Base-by-base conservation (phyloP, 1,284 basidiomycete genomes). In the Cryptococcus jaspeensis region DNA sequence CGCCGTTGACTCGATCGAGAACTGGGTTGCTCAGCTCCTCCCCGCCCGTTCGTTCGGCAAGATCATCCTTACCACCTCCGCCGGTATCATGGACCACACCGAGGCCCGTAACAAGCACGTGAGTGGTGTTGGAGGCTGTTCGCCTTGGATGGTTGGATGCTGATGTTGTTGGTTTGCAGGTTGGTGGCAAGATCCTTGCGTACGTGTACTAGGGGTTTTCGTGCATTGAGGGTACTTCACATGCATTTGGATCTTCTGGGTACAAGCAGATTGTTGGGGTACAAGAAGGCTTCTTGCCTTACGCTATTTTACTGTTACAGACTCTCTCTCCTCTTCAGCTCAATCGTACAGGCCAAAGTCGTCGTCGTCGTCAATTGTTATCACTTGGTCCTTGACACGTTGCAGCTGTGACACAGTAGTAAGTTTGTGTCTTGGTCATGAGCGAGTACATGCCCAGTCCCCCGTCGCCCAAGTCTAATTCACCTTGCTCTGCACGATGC, bases 81-180 rank as follows among this genome's bases (percentile, higher is more conserved):
- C 93, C 51, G 96, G 96, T 72, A 99, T 99, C 81, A 86, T 99
- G 78, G 95, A 99, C 82, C 96, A 99, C 81, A 92, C 97, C 80
- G 95, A 99, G 84, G 96, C 96, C 56, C 88, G 95, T 82, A 88
- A 94, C 77, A 99, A 98, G 84, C 95, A 98, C 82, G 87, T 75
- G 53, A 70, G 73, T 65, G 12, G 40, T 28, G 12, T 12, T n/a
- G 7, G 11, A 32, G 5, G 9, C 28, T 32, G 28, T 44, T 36
- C 15, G 23, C 4, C 28, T n/a, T 15, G 16, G 18, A 9, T 7
- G 35, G 28, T 13, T 11, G 5, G 6, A 50, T 20, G 22, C 45
- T 58, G 39, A 41, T 35, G 23, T 23, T 28, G 43, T 40, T 32
- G 23, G 28, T 25, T 28, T 39, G 20, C 53, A 67, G 63, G 70